A percentile compares a stretch with the other conserved stretches of the same genome.
Evolutionary conservation across 108 stramenopile species (phyloP).

Genomic region (Conticribra weissflogii): DNA sequence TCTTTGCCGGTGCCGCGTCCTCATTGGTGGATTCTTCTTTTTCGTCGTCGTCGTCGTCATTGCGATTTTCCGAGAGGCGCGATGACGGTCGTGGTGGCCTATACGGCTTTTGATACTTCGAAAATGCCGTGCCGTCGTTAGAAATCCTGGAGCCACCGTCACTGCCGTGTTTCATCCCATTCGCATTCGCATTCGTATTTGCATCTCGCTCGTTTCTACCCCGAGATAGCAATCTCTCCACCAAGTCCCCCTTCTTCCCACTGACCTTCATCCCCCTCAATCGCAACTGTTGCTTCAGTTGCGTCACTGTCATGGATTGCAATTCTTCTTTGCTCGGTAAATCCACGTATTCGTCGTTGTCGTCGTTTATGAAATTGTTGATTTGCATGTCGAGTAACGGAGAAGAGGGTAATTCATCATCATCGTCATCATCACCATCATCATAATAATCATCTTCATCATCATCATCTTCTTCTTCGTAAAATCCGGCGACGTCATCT

Average conservation of each 20-base stretch:
- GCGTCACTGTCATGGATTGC: conserved; percentile 63
- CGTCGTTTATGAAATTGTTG: conserved; percentile 6
- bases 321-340: conserved; percentile 38
- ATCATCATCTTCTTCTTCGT: background rate
- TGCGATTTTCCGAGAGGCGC: conserved; percentile 1
- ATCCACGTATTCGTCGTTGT: conserved; percentile 29
- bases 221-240: conserved; percentile 60
- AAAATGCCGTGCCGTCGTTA: conserved; percentile 8
- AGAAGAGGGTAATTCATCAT: conserved; percentile 24
- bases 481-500: too few relatives aligned
- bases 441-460: conserved; percentile 6
- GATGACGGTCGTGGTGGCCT: background rate
- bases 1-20: too few relatives aligned
- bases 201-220: too few relatives aligned
- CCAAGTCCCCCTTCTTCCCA: conserved; percentile 73
- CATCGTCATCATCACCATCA: conserved; percentile 36
- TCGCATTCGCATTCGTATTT: too few relatives aligned
- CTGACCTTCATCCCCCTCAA: conserved; percentile 70
- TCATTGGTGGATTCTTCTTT: too few relatives aligned
- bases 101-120: conserved; percentile 25
- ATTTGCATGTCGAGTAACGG: conserved; percentile 23
- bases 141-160: background rate
- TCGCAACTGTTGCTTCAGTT: conserved; percentile 82
- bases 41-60: background rate
- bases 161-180: background rate